Conservation (phyloP, 441 rosid species). For the Jatropha podagrica region DNA sequence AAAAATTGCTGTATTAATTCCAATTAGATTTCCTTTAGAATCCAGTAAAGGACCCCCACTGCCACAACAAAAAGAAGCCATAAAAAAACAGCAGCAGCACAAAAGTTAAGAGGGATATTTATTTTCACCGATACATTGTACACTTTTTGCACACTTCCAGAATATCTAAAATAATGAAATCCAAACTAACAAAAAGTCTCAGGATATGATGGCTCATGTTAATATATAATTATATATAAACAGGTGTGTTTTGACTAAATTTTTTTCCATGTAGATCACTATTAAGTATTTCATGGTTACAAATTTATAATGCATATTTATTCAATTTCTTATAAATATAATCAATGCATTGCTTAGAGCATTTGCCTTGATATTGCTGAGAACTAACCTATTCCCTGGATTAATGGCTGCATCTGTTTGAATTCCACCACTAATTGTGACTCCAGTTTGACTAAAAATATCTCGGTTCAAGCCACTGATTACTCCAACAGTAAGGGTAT, state of each 20-base stretch:
- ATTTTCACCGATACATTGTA: neutral
- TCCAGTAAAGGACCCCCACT: constrained; percentile 94
- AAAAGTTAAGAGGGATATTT: neutral
- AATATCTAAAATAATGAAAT: neutral
- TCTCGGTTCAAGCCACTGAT: constrained; percentile 92
- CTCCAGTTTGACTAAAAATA: constrained; percentile 87
- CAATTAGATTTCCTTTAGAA: constrained; percentile 87
- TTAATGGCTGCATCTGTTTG: constrained; percentile 99
- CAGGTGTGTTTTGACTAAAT: neutral
- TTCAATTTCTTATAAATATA: too few species aligned
- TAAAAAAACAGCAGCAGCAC: constrained; percentile 3
- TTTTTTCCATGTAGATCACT: neutral
- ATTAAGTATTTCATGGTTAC: neutral
- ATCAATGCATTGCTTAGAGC: too few species aligned
- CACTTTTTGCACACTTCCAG: neutral
- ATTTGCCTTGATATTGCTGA: too few species aligned
- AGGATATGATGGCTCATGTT: neutral
- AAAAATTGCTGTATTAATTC: constrained; percentile 90
- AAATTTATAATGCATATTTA: too few species aligned
- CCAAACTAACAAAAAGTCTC: neutral
- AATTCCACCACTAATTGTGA: constrained; percentile 91
- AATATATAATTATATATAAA: too few species aligned
- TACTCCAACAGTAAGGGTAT: constrained; percentile 91
- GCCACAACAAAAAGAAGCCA: constrained; percentile 26
- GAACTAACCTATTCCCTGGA: constrained; percentile 85